These are phyloP conservation scores for Ensete ventricosum DNA, from an alignment of 176 grass and related monocot genomes.

Conservation along the genomic window DNA sequence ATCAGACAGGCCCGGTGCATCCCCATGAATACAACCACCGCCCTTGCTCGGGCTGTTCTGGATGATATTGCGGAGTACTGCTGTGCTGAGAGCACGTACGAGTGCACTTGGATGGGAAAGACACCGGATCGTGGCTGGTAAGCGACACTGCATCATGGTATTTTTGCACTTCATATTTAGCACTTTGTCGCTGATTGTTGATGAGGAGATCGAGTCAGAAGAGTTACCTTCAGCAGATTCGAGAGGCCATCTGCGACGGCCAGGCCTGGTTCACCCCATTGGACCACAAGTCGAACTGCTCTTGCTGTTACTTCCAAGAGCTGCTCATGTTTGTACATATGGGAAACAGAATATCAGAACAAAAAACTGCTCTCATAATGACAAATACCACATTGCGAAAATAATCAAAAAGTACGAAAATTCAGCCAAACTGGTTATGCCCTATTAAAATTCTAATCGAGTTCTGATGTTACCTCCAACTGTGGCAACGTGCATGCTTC, in stretches of 20 bases:
- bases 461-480: conserved; percentile 59
- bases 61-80: conserved; percentile 80
- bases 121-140: conserved; percentile 79
- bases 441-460: neutral
- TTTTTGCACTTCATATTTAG: conserved; percentile 6
- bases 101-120: conserved; percentile 91
- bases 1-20: conserved; percentile 37
- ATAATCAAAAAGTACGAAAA: too few relatives aligned
- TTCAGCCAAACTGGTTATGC: neutral
- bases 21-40: conserved; percentile 38
- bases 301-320: conserved; percentile 86
- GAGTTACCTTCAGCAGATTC: conserved; percentile 70
- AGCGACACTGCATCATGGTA: conserved; percentile 65
- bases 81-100: conserved; percentile 83
- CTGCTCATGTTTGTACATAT: conserved; percentile 22
- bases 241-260: conserved; percentile 79
- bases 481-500: conserved; percentile 98
- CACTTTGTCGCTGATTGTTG: neutral
- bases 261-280: conserved; percentile 79
- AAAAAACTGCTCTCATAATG: too few relatives aligned
- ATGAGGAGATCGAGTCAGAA: neutral
- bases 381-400: too few relatives aligned
- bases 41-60: conserved; percentile 34
- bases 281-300: conserved; percentile 74
- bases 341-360: neutral